Evolutionary conservation across 306 rosid species (phyloP).

Genomic region (Vicia faba): DNA sequence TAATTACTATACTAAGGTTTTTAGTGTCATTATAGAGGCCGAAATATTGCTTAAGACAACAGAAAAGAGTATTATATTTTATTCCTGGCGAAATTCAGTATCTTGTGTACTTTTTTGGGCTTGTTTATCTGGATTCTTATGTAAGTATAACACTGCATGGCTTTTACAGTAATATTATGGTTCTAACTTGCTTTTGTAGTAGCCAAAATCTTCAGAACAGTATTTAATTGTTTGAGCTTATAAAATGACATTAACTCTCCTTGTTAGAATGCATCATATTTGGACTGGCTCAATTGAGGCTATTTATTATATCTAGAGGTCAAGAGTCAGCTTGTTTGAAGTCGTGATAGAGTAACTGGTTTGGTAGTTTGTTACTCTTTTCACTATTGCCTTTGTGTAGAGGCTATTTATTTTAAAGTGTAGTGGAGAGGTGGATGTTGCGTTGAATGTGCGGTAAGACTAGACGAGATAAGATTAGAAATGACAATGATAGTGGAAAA

Average conservation of each 20-base stretch:
- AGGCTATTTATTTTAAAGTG: too few relatives aligned
- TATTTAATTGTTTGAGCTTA: not conserved
- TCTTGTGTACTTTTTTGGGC: not conserved
- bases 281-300: conserved; percentile 7
- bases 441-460: too few relatives aligned
- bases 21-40: not conserved
- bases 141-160: not conserved
- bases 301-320: not conserved
- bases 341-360: not conserved
- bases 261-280: not conserved
- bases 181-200: not conserved
- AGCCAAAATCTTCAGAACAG: not conserved
- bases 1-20: not conserved
- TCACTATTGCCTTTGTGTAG: too few relatives aligned
- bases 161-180: not conserved
- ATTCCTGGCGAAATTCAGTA: not conserved
- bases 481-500: too few relatives aligned
- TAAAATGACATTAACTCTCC: conserved; percentile 3
- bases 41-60: not conserved
- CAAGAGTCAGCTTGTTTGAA: not conserved
- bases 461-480: too few relatives aligned
- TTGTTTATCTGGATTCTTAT: conserved; percentile 10
- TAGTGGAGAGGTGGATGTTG: too few relatives aligned
- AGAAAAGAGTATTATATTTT: not conserved
- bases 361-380: not conserved